Percentiles rank a stretch among this genome's conserved stretches.
phyloP scores from a whole-genome alignment of 768 basidiomycete species.

The Trametes sanguinea region DNA sequence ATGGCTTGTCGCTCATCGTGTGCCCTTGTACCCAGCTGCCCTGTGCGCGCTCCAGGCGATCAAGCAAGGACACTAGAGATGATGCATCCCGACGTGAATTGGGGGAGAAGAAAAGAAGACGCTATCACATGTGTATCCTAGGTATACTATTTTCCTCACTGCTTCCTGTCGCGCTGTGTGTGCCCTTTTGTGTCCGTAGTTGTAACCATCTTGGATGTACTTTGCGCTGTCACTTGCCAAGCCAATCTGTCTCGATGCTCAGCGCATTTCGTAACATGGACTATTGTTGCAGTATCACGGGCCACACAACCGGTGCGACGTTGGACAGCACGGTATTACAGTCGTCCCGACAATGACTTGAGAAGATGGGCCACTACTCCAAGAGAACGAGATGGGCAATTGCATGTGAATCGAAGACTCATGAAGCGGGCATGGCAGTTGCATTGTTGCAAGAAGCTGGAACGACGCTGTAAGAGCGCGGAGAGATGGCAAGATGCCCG shows the following conservation, averaged over 20 bases:
- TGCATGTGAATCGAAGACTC: no score
- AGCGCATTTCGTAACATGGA: no score
- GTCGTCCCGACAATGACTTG: no score
- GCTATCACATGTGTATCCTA: conserved; percentile 18
- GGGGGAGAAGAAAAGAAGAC: conserved; percentile 1
- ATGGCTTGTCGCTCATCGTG: conserved; percentile 1
- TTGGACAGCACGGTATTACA: no score
- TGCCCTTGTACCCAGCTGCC: conserved; percentile 56
- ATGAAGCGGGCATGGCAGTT: no score
- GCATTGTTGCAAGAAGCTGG: no score
- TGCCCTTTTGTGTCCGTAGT: neutral
- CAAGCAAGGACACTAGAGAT: conserved; percentile 44
- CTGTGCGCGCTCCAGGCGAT: conserved; percentile 83
- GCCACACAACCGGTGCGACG: no score
- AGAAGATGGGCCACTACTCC: no score
- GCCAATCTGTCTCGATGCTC: neutral
- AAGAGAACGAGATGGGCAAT: no score
- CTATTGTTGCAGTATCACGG: no score
- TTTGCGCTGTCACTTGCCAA: neutral
- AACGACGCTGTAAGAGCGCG: no score
- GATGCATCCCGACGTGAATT: neutral
- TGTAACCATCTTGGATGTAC: neutral
- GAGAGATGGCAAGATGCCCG: no score
- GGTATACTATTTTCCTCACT: conserved; percentile 14
- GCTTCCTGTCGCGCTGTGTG: conserved; percentile 6